Percentiles rank a stretch among this genome's conserved stretches.
phyloP scores from a whole-genome alignment of 441 rosid genomes.

The Geranium incanum region DNA sequence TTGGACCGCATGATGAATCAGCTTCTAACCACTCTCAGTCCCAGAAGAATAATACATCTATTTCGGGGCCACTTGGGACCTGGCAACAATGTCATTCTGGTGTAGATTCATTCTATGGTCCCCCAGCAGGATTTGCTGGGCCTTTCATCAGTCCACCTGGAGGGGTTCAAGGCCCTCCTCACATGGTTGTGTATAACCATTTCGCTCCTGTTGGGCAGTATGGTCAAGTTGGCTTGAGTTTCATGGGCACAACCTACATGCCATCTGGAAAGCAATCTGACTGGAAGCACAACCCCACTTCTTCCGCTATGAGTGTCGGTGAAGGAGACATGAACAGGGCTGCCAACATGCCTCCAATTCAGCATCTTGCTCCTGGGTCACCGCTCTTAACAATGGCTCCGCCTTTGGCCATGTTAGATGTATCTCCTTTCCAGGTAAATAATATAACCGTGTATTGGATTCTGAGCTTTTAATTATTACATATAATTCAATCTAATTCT shows the following conservation, averaged over 20 bases:
- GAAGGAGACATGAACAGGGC: conserved; percentile 60
- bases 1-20: conserved; percentile 80
- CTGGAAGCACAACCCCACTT: conserved; percentile 73
- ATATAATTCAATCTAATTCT: too few relatives aligned
- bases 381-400: conserved; percentile 68
- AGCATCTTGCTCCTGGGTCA: conserved; percentile 75
- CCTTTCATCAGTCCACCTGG: conserved; percentile 86
- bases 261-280: conserved; percentile 94
- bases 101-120: conserved; percentile 88
- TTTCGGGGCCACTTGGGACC: conserved; percentile 56
- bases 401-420: conserved; percentile 82
- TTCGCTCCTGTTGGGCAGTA: conserved; percentile 96
- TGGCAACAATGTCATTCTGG: conserved; percentile 82
- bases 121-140: conserved; percentile 78
- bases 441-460: not conserved
- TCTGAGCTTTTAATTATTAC: not conserved
- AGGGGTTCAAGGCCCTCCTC: conserved; percentile 87
- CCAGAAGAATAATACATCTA: conserved; percentile 56
- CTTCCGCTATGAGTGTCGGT: conserved; percentile 50
- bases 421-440: conserved; percentile 85
- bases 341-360: conserved; percentile 53
- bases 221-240: conserved; percentile 90
- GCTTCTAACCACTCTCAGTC: conserved; percentile 55
- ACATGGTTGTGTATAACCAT: conserved; percentile 94
- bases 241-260: conserved; percentile 90